A percentile compares a stretch with the other conserved stretches of the same genome.
These are phyloP conservation scores for Ceratocystis albifundus DNA, from an alignment of 2,329 filamentous ascomycete genomes.

Conservation along the genomic window DNA sequence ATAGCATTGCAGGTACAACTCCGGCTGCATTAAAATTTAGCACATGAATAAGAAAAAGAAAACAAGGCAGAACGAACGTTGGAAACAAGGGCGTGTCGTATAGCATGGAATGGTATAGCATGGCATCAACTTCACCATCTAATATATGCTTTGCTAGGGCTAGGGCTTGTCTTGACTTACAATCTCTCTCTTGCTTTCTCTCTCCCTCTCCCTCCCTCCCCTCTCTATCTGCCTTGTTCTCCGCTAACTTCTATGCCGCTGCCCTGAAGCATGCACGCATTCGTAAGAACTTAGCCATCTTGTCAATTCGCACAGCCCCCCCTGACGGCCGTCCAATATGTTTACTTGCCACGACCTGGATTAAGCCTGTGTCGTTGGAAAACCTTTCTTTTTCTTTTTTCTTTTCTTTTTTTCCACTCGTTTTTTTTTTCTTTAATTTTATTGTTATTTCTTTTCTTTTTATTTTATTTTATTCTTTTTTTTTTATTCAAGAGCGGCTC, in stretches of 20 bases:
- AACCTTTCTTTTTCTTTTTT: neutral
- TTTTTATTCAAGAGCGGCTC: neutral
- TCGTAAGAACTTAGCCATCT: neutral
- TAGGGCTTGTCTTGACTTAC: too few relatives aligned
- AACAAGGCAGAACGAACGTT: neutral
- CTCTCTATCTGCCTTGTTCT: neutral
- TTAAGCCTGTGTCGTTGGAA: neutral
- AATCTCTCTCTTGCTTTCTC: neutral
- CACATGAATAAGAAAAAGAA: neutral
- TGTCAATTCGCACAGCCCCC: neutral
- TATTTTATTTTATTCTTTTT: neutral
- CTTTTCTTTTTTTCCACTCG: neutral
- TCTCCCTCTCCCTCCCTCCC: too few relatives aligned
- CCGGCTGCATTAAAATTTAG: neutral
- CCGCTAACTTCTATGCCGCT: neutral
- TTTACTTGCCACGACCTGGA: neutral
- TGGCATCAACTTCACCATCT: too few relatives aligned
- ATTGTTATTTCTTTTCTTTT: neutral
- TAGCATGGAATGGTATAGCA: too few relatives aligned
- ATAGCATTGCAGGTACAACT: neutral
- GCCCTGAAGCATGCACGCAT: neutral
- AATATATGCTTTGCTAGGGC: too few relatives aligned
- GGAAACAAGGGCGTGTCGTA: too few relatives aligned
- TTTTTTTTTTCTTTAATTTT: neutral
- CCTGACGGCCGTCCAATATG: neutral